Evolutionary conservation across 2,329 filamentous ascomycete genomes (phyloP).

Genomic region (Capronia americana): DNA sequence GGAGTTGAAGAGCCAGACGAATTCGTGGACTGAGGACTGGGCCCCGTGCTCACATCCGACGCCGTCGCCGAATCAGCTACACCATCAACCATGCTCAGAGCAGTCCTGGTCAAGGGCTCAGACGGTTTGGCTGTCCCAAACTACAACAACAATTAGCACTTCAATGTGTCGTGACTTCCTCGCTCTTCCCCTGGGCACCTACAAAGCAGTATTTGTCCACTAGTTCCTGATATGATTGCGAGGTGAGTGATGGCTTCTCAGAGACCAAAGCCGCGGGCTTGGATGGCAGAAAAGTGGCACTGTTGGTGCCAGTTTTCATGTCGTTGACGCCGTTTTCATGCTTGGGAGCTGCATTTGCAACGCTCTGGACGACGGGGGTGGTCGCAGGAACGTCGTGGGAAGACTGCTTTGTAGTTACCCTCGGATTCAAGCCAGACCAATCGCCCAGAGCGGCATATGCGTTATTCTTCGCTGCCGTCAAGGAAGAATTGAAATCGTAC

Average conservation of each 20-base stretch:
- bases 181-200: conserved; percentile 65
- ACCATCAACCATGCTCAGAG: conserved; percentile 46
- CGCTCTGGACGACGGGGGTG: conserved; percentile 30
- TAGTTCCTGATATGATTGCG: conserved; percentile 92
- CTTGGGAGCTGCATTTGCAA: conserved; percentile 28
- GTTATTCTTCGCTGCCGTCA: conserved; percentile 78
- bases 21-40: conserved; percentile 38
- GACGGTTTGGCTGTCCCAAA: conserved; percentile 58
- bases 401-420: conserved; percentile 39
- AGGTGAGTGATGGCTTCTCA: conserved; percentile 75
- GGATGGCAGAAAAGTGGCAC: conserved; percentile 46
- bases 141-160: conserved; percentile 47
- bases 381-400: conserved; percentile 38
- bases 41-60: conserved; percentile 37
- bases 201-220: conserved; percentile 99
- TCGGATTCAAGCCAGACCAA: conserved; percentile 38
- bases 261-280: conserved; percentile 63
- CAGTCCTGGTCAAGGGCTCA: conserved; percentile 37
- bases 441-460: conserved; percentile 40
- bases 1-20: conserved; percentile 41
- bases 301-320: conserved; percentile 19
- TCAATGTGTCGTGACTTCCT: conserved; percentile 39
- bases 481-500: conserved; percentile 94
- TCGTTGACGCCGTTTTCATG: conserved; percentile 34
- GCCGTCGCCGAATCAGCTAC: conserved; percentile 44